phyloP scores from a whole-genome alignment of 2,329 filamentous ascomycete genomes.

The Fusarium sp. region DNA sequence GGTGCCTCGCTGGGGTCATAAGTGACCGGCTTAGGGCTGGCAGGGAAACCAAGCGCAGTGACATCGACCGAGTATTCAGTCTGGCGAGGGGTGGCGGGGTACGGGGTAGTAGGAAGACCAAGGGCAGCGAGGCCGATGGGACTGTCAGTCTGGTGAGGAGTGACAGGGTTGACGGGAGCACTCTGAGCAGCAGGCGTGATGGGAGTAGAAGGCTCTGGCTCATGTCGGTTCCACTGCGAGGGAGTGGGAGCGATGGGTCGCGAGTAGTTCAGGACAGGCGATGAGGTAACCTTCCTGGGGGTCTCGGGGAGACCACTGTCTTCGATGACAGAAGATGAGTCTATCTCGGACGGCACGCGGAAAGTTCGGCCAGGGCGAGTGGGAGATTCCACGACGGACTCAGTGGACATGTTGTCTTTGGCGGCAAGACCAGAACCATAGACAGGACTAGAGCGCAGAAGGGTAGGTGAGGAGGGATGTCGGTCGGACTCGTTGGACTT shows the following conservation, averaged over 20 bases:
- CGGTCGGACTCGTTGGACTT: neutral
- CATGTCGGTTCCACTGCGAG: conserved; percentile 42
- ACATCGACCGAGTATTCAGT: neutral
- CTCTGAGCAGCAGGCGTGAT: conserved; percentile 28
- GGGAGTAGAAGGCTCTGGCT: conserved; percentile 43
- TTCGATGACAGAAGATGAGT: conserved; percentile 32
- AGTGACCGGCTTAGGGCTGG: neutral
- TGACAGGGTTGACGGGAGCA: neutral
- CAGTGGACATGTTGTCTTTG: conserved; percentile 8
- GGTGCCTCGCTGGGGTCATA: conserved; percentile 11
- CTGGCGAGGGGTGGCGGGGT: neutral
- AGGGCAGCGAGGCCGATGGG: conserved; percentile 41
- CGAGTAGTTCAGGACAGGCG: conserved; percentile 34
- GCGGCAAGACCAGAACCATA: conserved; percentile 7
- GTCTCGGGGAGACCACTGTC: conserved; percentile 20
- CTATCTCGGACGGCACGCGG: conserved; percentile 33
- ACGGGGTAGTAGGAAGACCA: conserved; percentile 32
- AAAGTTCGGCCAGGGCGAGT: conserved; percentile 34
- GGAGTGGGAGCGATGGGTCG: conserved; percentile 50
- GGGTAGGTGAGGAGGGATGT: conserved; percentile 46
- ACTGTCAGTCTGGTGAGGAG: conserved; percentile 21
- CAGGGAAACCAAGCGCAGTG: too few relatives aligned
- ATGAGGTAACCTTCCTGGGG: conserved; percentile 14
- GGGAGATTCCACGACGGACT: conserved; percentile 19
- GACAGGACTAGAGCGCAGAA: conserved; percentile 26